Base-by-base conservation (phyloP, 2,329 filamentous ascomycete species). In the Nectriaceae sp. region DNA sequence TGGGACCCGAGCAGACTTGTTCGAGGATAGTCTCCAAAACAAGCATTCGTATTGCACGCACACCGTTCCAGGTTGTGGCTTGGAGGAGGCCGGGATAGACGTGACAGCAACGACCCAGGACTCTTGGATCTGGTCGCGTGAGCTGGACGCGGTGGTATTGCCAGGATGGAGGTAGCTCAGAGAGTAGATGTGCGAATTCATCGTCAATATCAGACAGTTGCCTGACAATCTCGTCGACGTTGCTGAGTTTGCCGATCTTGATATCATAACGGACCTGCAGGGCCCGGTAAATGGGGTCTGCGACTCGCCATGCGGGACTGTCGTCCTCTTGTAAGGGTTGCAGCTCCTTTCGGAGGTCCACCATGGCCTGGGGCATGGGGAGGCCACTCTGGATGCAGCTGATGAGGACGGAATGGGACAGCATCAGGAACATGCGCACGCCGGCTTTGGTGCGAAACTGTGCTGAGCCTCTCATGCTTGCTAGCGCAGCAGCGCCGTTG, bases 391-490 rank as follows among this genome's bases (percentile, higher is more conserved):
- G 77, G 21, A 80, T 70, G 57, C 78, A 80, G 55, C 72, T 76
- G 51, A 81, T 74, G 49, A 80, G 66, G 26, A 79, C 70, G 44
- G 72, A 75, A 46, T 80, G 72, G 24, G 70, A 76, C 22, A 81
- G 68, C 72, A 80, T 78, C 46, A 76, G 67, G 56, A 82, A 82
- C 75, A 82, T 77, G 46, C 74, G 69, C 31, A 71, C 66, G 3
- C 78, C 77, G 3, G 72, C 72, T 36, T 63, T 63, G 11, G 72
- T 75, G 33, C 59, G 62, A 54, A 82, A 75, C 49, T 79, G 77
- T 3, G 64, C 65, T 10, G 66, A 57, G 16, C 79, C 79, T 42
- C 79, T 73, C 53, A 81, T 68, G 43, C 69, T 71, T 8, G 78
- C 74, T 19, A 83, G 66, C 4, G 73, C 71, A 3, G 75, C 74